A percentile compares a stretch with the other conserved stretches of the same genome.
Conservation (phyloP, 352 stramenopile species). For the Globisporangium alternatum region DNA sequence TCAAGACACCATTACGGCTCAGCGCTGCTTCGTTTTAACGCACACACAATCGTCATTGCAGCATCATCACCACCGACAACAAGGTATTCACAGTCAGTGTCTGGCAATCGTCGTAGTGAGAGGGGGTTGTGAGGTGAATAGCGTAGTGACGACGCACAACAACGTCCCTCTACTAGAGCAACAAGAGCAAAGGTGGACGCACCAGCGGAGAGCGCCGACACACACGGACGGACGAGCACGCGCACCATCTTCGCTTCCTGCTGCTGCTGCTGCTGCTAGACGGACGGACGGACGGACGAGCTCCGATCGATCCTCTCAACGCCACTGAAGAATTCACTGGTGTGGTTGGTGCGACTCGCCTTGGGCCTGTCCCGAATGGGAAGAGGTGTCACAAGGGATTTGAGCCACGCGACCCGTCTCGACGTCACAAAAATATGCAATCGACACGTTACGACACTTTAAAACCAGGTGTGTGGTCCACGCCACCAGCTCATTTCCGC, state of each 20-base stretch:
- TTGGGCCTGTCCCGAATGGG: constrained; percentile 4
- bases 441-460: constrained; percentile 8
- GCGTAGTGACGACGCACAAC: not conserved
- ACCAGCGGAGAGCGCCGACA: constrained; percentile 17
- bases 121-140: not conserved
- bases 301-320: constrained; percentile 9
- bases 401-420: not conserved
- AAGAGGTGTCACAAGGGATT: not conserved
- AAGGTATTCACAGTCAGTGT: not conserved
- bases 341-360: constrained; percentile 3
- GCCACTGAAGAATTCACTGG: constrained; percentile 21
- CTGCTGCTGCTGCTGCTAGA: constrained; percentile 3
- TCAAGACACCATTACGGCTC: constrained; percentile 20
- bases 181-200: not conserved
- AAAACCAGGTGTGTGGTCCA: not conserved
- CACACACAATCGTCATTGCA: not conserved
- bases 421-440: constrained; percentile 4
- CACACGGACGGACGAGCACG: constrained; percentile 69
- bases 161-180: not conserved
- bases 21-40: constrained; percentile 10
- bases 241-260: constrained; percentile 45
- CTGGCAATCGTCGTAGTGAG: not conserved
- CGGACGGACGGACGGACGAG: not conserved
- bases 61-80: not conserved
- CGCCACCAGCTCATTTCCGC: not conserved